Percentiles rank a stretch among this genome's conserved stretches.
phyloP scores from a whole-genome alignment of 1,284 basidiomycete species.

The Xerocomus cyaneibrunnescens region DNA sequence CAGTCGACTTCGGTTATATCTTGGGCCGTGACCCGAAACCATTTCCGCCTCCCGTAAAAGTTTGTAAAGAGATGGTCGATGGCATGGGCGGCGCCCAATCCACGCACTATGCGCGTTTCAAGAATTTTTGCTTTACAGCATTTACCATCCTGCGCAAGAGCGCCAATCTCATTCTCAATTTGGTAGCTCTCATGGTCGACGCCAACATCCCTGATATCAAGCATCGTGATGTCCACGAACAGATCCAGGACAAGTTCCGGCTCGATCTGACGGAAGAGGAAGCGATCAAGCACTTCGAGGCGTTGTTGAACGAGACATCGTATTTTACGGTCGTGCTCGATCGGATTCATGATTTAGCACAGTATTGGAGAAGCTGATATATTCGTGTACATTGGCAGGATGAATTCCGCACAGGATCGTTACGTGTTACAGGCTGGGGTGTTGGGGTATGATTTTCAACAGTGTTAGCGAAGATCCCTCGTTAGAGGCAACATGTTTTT shows the following conservation, averaged over 20 bases:
- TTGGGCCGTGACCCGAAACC: constrained; percentile 97
- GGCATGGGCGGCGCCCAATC: constrained; percentile 97
- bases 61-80: constrained; percentile 99
- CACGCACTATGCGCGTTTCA: constrained; percentile 91
- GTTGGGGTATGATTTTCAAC: not conserved
- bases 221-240: constrained; percentile 79
- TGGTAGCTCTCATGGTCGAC: constrained; percentile 97
- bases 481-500: not conserved
- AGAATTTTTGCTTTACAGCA: constrained; percentile 93
- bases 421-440: constrained; percentile 2
- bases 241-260: constrained; percentile 97
- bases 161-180: constrained; percentile 96
- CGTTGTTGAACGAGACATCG: constrained; percentile 90
- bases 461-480: not conserved
- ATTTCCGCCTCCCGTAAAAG: constrained; percentile 96
- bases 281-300: constrained; percentile 96
- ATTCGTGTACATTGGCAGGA: not conserved
- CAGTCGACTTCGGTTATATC: constrained; percentile 99
- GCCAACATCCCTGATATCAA: constrained; percentile 98
- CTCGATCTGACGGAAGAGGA: constrained; percentile 93
- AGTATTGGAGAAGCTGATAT: constrained; percentile 72
- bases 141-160: constrained; percentile 95
- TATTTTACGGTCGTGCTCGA: constrained; percentile 94
- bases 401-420: constrained; percentile 1
- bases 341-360: constrained; percentile 84